Conservation (phyloP, 2,329 filamentous ascomycete species). For the Aspergillus fumigatus region DNA sequence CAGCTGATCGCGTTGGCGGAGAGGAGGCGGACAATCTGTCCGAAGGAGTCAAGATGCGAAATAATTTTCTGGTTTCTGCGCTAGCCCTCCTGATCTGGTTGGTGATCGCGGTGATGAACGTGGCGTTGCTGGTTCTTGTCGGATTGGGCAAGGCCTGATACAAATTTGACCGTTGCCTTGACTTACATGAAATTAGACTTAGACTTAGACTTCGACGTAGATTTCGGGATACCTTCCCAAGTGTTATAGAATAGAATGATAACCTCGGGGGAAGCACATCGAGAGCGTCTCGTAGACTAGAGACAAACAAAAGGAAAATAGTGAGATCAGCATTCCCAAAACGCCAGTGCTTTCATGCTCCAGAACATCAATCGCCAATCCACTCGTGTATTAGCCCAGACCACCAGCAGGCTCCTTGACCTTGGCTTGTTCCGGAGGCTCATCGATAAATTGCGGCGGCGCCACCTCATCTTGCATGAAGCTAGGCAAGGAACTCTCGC, state of each 20-base stretch:
- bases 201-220: background rate
- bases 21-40: conserved; percentile 25
- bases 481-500: conserved; percentile 63
- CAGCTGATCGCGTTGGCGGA: conserved; percentile 38
- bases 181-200: background rate
- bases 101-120: conserved; percentile 71
- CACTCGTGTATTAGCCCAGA: conserved; percentile 18
- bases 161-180: background rate
- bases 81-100: conserved; percentile 65
- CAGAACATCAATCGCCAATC: background rate
- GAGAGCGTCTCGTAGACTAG: background rate
- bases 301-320: background rate
- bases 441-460: conserved; percentile 84
- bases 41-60: conserved; percentile 60
- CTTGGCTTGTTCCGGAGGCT: conserved; percentile 71
- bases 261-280: background rate
- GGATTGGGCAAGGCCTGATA: conserved; percentile 49
- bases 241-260: background rate
- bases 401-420: conserved; percentile 71
- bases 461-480: conserved; percentile 86
- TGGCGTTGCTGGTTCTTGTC: conserved; percentile 66
- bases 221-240: background rate
- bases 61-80: conserved; percentile 60
- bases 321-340: background rate
- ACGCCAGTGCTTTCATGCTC: conserved; percentile 1